Conservation (phyloP, 768 basidiomycete species). For the Boletus insuetus region DNA sequence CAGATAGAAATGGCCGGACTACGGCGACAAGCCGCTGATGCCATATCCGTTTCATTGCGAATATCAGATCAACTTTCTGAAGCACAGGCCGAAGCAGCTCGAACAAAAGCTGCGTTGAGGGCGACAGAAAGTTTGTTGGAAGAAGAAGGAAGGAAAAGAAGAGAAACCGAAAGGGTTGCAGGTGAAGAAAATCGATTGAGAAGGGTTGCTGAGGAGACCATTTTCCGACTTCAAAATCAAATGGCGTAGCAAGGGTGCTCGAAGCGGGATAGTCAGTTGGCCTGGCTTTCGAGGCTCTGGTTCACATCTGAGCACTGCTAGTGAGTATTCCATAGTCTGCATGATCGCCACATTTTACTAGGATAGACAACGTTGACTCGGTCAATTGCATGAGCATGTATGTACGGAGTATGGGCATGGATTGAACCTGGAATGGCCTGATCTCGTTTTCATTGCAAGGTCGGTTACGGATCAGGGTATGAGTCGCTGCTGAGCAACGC, state of each 20-base stretch:
- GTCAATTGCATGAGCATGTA: not conserved
- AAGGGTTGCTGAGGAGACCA: constrained; percentile 49
- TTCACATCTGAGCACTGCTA: not conserved
- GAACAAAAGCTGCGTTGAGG: constrained; percentile 52
- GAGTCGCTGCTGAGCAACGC: too few species aligned
- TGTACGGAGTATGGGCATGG: not conserved
- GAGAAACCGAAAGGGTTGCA: constrained; percentile 54
- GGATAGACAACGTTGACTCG: constrained; percentile 7
- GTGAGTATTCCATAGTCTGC: not conserved
- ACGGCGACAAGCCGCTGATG: constrained; percentile 66
- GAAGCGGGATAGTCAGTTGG: not conserved
- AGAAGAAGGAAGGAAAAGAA: constrained; percentile 55
- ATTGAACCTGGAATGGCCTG: not conserved
- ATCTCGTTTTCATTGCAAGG: not conserved
- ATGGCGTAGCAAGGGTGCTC: not conserved
- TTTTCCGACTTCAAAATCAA: constrained; percentile 35
- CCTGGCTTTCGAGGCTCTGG: not conserved
- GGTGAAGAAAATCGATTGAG: constrained; percentile 49
- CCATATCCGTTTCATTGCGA: constrained; percentile 59
- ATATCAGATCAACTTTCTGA: constrained; percentile 70
- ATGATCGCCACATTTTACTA: not conserved
- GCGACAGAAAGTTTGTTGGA: constrained; percentile 57
- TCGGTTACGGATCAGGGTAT: too few species aligned
- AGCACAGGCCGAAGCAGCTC: constrained; percentile 58
- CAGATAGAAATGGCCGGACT: constrained; percentile 63